Conservation (phyloP, 2,329 filamentous ascomycete genomes). For the Celoporthe dispersa region DNA sequence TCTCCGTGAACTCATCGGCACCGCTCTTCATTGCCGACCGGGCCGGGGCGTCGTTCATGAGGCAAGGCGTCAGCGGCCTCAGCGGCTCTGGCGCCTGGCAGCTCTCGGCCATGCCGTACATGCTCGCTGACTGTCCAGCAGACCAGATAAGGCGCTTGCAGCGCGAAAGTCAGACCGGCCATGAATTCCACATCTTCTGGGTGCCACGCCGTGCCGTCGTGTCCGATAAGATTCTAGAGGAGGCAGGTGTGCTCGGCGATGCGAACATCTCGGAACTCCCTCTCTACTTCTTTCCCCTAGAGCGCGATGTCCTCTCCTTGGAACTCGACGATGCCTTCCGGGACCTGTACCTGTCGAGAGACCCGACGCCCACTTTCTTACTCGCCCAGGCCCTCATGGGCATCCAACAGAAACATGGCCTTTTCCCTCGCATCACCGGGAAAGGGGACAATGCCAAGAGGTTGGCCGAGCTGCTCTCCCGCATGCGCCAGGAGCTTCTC, state of each 20-base stretch:
- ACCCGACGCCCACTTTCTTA: constrained; percentile 87
- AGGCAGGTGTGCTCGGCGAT: constrained; percentile 90
- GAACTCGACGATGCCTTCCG: constrained; percentile 86
- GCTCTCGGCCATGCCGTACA: neutral
- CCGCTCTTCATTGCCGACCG: neutral
- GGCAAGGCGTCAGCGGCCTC: neutral
- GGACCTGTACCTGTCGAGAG: constrained; percentile 87
- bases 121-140: constrained; percentile 59
- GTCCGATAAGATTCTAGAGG: constrained; percentile 88
- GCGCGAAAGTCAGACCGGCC: constrained; percentile 83
- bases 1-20: neutral
- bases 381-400: constrained; percentile 92
- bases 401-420: constrained; percentile 86
- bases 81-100: neutral
- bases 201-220: constrained; percentile 89
- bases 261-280: constrained; percentile 87
- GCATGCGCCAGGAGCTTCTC: constrained; percentile 88
- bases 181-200: constrained; percentile 98
- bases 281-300: constrained; percentile 87
- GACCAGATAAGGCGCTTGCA: constrained; percentile 91
- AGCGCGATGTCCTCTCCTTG: constrained; percentile 87
- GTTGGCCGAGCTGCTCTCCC: constrained; percentile 82
- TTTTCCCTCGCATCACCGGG: constrained; percentile 92
- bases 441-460: constrained; percentile 94
- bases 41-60: neutral